A percentile compares a stretch with the other conserved stretches of the same genome.
phyloP scores from a whole-genome alignment of 768 basidiomycete genomes.

The Suillus subalutaceus region DNA sequence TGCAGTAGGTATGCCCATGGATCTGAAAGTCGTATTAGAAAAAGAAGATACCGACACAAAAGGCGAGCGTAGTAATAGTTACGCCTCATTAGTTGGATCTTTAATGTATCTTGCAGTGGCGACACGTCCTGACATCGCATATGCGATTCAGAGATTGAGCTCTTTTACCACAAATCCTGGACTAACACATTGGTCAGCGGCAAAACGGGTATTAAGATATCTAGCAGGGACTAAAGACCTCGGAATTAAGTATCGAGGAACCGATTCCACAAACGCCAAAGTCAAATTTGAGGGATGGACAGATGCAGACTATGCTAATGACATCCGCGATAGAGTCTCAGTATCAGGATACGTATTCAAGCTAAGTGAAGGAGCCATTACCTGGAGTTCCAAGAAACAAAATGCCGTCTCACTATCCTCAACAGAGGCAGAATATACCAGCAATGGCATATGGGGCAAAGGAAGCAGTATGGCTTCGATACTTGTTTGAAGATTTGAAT shows the following conservation, averaged over 20 bases:
- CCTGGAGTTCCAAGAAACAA: conserved; percentile 37
- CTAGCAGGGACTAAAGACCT: conserved; percentile 6
- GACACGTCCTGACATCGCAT: conserved; percentile 18
- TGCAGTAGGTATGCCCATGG: conserved; percentile 6
- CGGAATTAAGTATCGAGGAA: conserved; percentile 11
- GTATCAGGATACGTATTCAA: conserved; percentile 32
- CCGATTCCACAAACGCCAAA: neutral
- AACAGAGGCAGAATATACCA: conserved; percentile 10
- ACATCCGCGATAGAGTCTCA: conserved; percentile 17
- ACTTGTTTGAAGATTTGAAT: conserved; percentile 19
- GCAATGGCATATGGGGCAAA: conserved; percentile 7
- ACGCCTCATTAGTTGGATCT: conserved; percentile 17
- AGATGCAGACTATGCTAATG: conserved; percentile 31
- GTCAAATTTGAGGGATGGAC: conserved; percentile 20
- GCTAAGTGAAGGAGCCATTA: conserved; percentile 30
- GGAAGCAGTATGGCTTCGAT: conserved; percentile 18
- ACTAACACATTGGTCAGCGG: conserved; percentile 15
- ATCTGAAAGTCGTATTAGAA: neutral
- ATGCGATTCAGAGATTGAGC: conserved; percentile 8
- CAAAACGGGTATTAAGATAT: conserved; percentile 20
- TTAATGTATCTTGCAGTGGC: conserved; percentile 26
- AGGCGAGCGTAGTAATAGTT: neutral
- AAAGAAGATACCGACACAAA: neutral
- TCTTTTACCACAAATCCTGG: conserved; percentile 14
- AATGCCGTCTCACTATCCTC: conserved; percentile 22